Evolutionary conservation across 192 early-diverging fungal species (phyloP), one percentile per base, ranked within the genome.

Genomic region (Obelidium mucronatum): DNA sequence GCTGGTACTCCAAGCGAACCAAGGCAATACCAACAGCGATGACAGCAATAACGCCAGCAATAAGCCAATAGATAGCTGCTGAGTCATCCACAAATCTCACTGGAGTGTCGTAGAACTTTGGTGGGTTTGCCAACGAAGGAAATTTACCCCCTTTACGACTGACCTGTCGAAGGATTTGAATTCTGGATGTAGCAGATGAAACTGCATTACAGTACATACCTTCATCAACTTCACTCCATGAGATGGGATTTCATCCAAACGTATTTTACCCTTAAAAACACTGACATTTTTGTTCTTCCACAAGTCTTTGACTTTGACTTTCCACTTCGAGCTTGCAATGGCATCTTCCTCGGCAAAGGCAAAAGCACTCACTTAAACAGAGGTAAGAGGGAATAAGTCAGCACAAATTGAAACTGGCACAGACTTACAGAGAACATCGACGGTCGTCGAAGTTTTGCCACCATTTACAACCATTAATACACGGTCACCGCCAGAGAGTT

Each of bases 231-330:
- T 30, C 26, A 65, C 63, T 22, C 63, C 37, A 35, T 65, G 63
- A n/a, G 31, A 17, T 39, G 63, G 34, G 2, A 65, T 35, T 15
- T 13, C 63, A 19, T 22, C 34, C 2, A 65, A 15, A 37, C n/a
- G 31, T 30, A 74, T 30, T 35, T 40, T 53, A 28, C 76, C 37
- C 73, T 74, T 64, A 69, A 75, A 67, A 31, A 40, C 58, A 19
- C 80, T 78, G 13, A 80, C 55, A 33, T 36, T 40, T 44, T 82
- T 80, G 30, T 77, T 37, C 33, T 30, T 17, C 70, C 72, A 82
- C 2, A 82, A 30, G 40, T 82, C 81, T 40, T 78, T 22, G 2
- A 68, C 72, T 28, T 56, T 44, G 19, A 82, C 68, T 15, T 42
- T 60, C 59, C 48, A 44, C 8, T 44, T 53, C 19, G 17, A n/a